phyloP scores from a whole-genome alignment of 371 early-diverging fungal species.

The Mucor mucedo region DNA sequence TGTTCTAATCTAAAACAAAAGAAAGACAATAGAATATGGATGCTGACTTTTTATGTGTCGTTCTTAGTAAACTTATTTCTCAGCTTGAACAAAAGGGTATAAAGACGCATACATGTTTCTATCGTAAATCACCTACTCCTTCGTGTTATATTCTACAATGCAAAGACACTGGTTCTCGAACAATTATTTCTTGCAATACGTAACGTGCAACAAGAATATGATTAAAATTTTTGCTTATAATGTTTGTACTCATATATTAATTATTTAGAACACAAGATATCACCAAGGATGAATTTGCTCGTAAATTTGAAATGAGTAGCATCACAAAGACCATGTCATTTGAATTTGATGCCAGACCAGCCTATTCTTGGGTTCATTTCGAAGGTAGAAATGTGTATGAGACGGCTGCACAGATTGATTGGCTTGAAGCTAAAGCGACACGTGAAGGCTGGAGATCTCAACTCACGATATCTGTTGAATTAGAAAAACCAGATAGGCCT shows the following conservation, averaged over 20 bases:
- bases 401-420: slow-evolving; percentile 59
- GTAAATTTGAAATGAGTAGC: slow-evolving; percentile 35
- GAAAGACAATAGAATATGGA: neutral
- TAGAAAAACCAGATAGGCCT: slow-evolving; percentile 70
- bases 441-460: slow-evolving; percentile 48
- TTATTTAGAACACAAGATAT: slow-evolving; percentile 47
- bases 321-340: slow-evolving; percentile 20
- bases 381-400: slow-evolving; percentile 69
- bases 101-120: slow-evolving; percentile 21
- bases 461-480: slow-evolving; percentile 67
- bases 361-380: slow-evolving; percentile 68
- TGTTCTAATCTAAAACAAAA: no score
- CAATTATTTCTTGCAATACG: slow-evolving; percentile 67
- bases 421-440: slow-evolving; percentile 52
- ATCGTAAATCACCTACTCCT: slow-evolving; percentile 45
- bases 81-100: slow-evolving; percentile 23
- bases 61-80: slow-evolving; percentile 5
- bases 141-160: slow-evolving; percentile 70
- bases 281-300: slow-evolving; percentile 50
- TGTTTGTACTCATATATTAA: neutral
- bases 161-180: slow-evolving; percentile 54
- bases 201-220: slow-evolving; percentile 18
- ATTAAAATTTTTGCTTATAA: neutral
- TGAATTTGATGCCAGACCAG: slow-evolving; percentile 16
- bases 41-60: neutral